Conservation (phyloP, 768 basidiomycete species). For the Lactarius pseudohatsudake region DNA sequence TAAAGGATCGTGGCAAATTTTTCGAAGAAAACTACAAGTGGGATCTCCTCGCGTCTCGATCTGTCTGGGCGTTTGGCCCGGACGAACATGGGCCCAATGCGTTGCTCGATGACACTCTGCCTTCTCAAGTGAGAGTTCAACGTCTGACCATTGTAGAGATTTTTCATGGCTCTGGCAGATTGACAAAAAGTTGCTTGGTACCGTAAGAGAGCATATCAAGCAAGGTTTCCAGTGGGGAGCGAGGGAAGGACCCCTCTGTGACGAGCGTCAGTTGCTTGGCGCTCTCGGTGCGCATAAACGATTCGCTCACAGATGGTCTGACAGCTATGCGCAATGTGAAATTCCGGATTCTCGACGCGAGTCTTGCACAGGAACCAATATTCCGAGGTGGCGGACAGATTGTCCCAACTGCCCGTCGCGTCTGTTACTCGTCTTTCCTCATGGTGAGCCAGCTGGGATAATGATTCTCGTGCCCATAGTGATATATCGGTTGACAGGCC, state of each 20-base stretch:
- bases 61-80: constrained; percentile 99
- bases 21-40: constrained; percentile 98
- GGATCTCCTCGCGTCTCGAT: constrained; percentile 95
- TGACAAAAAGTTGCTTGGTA: constrained; percentile 87
- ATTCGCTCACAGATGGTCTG: constrained; percentile 6
- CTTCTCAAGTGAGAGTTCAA: constrained; percentile 66
- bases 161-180: constrained; percentile 47
- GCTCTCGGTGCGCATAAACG: constrained; percentile 13
- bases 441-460: constrained; percentile 63
- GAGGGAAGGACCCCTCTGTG: constrained; percentile 95
- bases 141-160: neutral
- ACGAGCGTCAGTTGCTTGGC: constrained; percentile 79
- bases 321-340: constrained; percentile 98
- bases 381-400: constrained; percentile 98
- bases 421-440: constrained; percentile 98
- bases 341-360: constrained; percentile 92
- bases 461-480: neutral
- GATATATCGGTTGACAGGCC: constrained; percentile 51
- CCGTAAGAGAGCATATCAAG: constrained; percentile 93
- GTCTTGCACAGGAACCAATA: constrained; percentile 91
- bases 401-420: constrained; percentile 96
- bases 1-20: constrained; percentile 92
- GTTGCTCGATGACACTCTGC: constrained; percentile 92
- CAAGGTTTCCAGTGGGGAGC: constrained; percentile 99
- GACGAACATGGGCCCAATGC: constrained; percentile 95